phyloP scores from a whole-genome alignment of 768 basidiomycete species.

The Pluteus cervinus region DNA sequence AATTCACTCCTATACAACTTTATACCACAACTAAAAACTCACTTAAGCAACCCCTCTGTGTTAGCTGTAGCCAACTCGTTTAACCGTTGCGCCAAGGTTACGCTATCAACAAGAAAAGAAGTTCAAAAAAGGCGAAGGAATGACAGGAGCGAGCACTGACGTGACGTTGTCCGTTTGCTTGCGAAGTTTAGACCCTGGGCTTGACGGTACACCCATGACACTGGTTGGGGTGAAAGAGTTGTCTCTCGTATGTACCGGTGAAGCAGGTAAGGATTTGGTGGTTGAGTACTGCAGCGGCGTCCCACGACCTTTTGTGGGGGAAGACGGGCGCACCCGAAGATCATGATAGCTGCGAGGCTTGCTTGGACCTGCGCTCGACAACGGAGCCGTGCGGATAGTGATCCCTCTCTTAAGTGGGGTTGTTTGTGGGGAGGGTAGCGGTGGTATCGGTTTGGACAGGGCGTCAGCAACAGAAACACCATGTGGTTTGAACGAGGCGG shows the following conservation, averaged over 20 bases:
- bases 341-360: conserved; percentile 19
- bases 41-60: conserved; percentile 75
- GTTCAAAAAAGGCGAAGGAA: conserved; percentile 3
- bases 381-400: conserved; percentile 14
- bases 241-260: no score
- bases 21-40: conserved; percentile 16
- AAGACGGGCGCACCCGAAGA: conserved; percentile 5
- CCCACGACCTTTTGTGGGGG: no score
- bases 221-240: no score
- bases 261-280: no score
- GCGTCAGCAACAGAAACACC: conserved; percentile 30
- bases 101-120: conserved; percentile 30
- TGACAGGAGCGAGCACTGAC: conserved; percentile 29
- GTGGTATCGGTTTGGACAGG: conserved; percentile 25
- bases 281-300: no score
- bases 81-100: conserved; percentile 73
- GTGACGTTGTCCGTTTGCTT: conserved; percentile 47
- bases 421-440: conserved; percentile 14
- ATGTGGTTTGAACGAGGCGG: conserved; percentile 21
- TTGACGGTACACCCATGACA: no score
- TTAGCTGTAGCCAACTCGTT: conserved; percentile 79
- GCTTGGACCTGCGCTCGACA: conserved; percentile 17
- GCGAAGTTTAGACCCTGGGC: conserved; percentile 20
- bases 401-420: conserved; percentile 16
- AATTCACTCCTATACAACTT: conserved; percentile 2